A percentile compares a stretch with the other conserved stretches of the same genome.
phyloP scores from a whole-genome alignment of 202 grass and related monocot genomes.

The Digitaria exilis region DNA sequence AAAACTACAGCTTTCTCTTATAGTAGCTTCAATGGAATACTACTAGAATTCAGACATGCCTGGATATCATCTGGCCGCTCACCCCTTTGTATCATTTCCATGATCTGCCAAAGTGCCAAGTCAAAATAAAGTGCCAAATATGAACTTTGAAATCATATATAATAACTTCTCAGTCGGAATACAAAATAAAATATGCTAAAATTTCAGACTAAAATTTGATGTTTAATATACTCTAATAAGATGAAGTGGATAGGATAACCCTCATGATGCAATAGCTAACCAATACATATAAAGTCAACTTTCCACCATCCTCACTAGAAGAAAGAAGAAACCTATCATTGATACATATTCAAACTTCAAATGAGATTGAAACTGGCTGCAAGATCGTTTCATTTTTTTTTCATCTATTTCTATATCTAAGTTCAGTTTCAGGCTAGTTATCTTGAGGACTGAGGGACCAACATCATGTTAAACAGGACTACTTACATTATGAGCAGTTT shows the following conservation, averaged over 20 bases:
- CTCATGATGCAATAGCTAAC: not conserved
- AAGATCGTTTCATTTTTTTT: no score
- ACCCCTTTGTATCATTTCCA: constrained; percentile 93
- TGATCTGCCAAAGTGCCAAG: constrained; percentile 75
- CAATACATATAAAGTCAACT: constrained; percentile 2
- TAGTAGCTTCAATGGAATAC: constrained; percentile 10
- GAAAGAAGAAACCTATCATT: not conserved
- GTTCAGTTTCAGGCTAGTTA: no score
- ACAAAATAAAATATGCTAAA: not conserved
- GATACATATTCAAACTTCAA: not conserved
- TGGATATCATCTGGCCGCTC: constrained; percentile 83
- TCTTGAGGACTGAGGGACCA: not conserved
- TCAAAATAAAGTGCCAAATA: constrained; percentile 22
- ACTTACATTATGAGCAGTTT: not conserved
- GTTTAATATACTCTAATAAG: not conserved
- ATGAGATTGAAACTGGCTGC: not conserved
- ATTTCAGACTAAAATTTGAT: not conserved
- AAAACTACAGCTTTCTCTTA: constrained; percentile 12
- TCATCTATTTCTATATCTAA: no score
- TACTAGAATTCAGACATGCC: constrained; percentile 42
- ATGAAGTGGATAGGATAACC: constrained; percentile 2
- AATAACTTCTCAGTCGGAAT: not conserved
- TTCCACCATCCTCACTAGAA: not conserved
- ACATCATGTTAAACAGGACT: not conserved
- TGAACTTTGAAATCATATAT: not conserved